These are phyloP conservation scores for Schwanniomyces sp. DNA, from an alignment of 805 yeast species.

Conservation along the genomic window DNA sequence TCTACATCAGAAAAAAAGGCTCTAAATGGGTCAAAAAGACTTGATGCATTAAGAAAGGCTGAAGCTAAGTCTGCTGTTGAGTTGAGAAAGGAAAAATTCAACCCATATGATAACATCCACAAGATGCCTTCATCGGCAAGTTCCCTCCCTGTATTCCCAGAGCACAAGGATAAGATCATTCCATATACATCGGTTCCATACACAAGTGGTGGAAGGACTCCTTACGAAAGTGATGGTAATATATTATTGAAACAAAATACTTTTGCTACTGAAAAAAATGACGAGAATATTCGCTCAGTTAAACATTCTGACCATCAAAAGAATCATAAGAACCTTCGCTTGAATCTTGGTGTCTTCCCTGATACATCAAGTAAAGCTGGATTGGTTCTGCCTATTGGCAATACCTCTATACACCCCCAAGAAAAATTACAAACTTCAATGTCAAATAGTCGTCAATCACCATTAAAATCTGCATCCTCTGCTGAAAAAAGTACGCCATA, in stretches of 20 bases:
- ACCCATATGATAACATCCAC: neutral
- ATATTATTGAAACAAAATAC: neutral
- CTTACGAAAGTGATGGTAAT: neutral
- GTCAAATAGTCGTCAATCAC: neutral
- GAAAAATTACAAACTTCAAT: neutral
- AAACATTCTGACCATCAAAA: neutral
- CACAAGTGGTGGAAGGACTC: neutral
- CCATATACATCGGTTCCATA: neutral
- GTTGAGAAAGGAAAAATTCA: neutral
- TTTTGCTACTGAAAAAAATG: neutral
- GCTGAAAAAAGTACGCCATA: neutral
- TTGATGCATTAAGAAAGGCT: neutral
- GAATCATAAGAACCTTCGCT: neutral
- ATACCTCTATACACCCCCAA: neutral
- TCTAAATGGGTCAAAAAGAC: neutral
- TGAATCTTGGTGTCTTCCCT: neutral
- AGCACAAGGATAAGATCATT: neutral
- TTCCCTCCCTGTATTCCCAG: neutral
- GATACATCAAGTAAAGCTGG: neutral
- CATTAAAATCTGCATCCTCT: neutral
- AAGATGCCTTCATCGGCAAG: neutral
- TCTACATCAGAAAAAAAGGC: neutral
- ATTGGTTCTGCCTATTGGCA: too few species aligned
- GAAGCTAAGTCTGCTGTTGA: neutral
- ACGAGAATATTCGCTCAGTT: neutral